These are phyloP conservation scores for Neurospora sp. DNA, from an alignment of 495 filamentous ascomycete species.

Conservation along the genomic window DNA sequence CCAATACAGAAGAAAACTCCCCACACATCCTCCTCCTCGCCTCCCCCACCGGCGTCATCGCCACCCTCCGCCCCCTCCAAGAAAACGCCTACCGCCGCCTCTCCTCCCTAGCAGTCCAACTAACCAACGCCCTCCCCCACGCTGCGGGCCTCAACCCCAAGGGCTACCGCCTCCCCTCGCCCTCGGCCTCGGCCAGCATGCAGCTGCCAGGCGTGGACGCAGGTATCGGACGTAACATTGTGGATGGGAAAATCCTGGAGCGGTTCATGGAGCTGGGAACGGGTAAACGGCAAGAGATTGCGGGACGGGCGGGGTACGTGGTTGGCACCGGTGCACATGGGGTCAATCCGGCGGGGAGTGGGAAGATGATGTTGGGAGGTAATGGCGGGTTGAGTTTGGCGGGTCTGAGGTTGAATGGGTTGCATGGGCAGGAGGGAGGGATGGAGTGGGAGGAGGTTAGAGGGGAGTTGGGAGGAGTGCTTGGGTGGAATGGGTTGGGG, in stretches of 20 bases:
- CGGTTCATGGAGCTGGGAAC: constrained; percentile 63
- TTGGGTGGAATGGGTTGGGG: constrained; percentile 25
- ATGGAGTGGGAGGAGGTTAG: constrained; percentile 16
- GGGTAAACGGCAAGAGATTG: constrained; percentile 58
- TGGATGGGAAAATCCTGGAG: constrained; percentile 41
- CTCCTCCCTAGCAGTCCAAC: constrained; percentile 67
- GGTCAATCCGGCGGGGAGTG: background rate
- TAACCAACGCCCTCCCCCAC: constrained; percentile 65
- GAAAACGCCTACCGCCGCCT: constrained; percentile 78
- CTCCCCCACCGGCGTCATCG: constrained; percentile 61
- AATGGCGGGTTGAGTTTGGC: background rate
- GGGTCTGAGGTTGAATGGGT: background rate
- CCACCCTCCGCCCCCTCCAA: constrained; percentile 64
- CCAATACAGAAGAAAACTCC: constrained; percentile 13
- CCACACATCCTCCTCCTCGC: constrained; percentile 61
- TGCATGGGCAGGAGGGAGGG: background rate
- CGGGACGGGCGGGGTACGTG: constrained; percentile 41
- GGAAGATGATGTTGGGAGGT: background rate
- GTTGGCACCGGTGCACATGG: constrained; percentile 25
- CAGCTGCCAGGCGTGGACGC: constrained; percentile 33
- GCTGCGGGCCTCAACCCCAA: constrained; percentile 72
- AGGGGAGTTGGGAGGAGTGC: constrained; percentile 22
- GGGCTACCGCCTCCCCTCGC: constrained; percentile 48
- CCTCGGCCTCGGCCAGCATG: constrained; percentile 10
- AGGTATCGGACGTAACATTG: constrained; percentile 36